Evolutionary conservation across 345 rosid species (phyloP), one percentile per base, ranked within the genome.

Genomic region (Firmiana major): DNA sequence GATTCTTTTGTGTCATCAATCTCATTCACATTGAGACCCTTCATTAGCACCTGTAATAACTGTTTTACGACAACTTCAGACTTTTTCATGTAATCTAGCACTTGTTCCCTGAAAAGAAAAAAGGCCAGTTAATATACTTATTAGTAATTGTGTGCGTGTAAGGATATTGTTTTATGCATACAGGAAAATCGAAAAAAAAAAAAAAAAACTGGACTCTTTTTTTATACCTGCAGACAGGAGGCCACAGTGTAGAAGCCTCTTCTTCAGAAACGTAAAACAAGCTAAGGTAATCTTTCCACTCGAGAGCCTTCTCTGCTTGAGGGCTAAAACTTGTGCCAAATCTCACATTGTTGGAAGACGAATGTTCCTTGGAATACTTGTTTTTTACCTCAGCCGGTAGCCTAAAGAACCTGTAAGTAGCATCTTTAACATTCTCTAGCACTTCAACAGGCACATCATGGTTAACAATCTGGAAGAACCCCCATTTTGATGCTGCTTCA

Each of bases 241-340:
- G 79, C 83, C 79, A 80, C 1, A 75, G 22, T 9, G 75, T 49
- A 49, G 36, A 62, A 57, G 72, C 79, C 21, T 60, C 67, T 31
- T 67, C 74, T n/a, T 54, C 76, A 7, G 75, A 48, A 13, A 54
- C 63, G 48, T 54, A 77, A 21, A 15, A 36, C 34, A 77, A 36
- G 63, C 66, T 77, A 16, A 81, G 74, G 36, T 54, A 72, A 77
- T 77, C 83, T 73, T 66, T 81, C 81, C 84, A 81, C 46, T 77
- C 78, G 3, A 73, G 57, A 66, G 76, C 83, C 62, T 57, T 51
- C 71, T 81, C 80, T 0, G 36, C 75, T 17, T 54, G 62, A 45
- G 80, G 83, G 53, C 24, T 57, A 73, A 81, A 77, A 46, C 83
- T 81, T 26, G 80, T 77, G 15, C 74, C 74, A 9, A 77, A 66